Evolutionary conservation across 2,329 filamentous ascomycete genomes (phyloP), one percentile per base, ranked within the genome.

Genomic region (Colletotrichum cordylinicola): DNA sequence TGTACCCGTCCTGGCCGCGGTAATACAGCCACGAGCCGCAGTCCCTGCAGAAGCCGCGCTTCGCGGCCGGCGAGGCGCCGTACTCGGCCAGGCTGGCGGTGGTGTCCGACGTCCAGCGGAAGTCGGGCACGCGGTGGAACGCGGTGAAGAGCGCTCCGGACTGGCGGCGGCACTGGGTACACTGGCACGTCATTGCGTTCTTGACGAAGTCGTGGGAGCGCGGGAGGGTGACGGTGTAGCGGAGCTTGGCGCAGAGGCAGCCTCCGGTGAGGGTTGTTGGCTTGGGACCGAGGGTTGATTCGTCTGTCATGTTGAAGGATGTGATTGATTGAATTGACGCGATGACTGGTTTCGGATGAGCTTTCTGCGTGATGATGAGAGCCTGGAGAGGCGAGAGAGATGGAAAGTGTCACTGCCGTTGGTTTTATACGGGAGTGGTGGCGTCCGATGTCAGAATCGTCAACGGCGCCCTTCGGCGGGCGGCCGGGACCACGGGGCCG

Each of bases 111-210:
- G 80, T 80, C 80, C 83, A 89, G 4, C 74, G 78, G 27, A 90
- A 80, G 56, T 83, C 80, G 69, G 84, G 84, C 1, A 89, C 78
- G 7, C 71, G 79, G 78, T 90, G 85, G 65, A 84, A 81, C 71
- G 83, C 81, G 76, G 86, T 83, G 78, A 90, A 81, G 69, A 91
- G 84, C 6, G 85, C 80, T 67, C 89, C 89, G 9, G 87, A 87
- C 75, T 87, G 85, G 72, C 88, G 88, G 79, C 90, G 88, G 81
- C 89, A 91, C 80, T 90, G 89, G 8, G 87, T 88, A 82, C 90
- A 91, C 78, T 91, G 89, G 80, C 89, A 91, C 8, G 87, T 89
- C 61, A 82, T 80, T 75, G 84, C 84, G 87, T 88, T 76, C 31
- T 48, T 80, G 74, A 80, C 76, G 76, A 89, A 90, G 76, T 90